Base-by-base conservation (phyloP, 345 rosid species). In the Bruguiera gymnorhiza region DNA sequence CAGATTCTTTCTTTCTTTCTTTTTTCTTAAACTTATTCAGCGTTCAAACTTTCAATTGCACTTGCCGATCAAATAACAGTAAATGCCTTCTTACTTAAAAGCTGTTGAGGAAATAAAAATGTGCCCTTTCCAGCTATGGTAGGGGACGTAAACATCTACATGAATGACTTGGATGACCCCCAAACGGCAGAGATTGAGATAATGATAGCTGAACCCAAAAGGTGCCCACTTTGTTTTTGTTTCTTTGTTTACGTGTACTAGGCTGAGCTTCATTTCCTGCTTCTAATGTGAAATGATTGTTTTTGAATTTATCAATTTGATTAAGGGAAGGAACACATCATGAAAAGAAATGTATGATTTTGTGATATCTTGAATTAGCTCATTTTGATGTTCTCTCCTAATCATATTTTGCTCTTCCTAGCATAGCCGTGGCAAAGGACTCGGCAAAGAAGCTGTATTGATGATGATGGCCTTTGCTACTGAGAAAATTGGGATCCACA, bases 371-470 rank as follows among this genome's bases (percentile, higher is more conserved):
- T 34, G 10, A 43, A 13, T 3, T 43, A 15, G 61, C 29, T 59
- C 6, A 34, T 69, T 62, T 66, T 27, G 19, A 2, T 69, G 59
- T 70, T 70, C 36, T 77, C 72, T 73, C 62, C 2, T 68, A 39
- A 68, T 34, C 37, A 7, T 34, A 27, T 69, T 65, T 74, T 72
- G 26, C 37, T 72, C 60, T 79, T 81, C 87, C 80, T 87, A 85
- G 88, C 81, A 68, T 83, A 92, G 99, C 82, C 98, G 89, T 70
- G 96, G 98, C 71, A 92, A 92, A 83, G 97, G 99, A 74, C 78
- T 95, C 46, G 96, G 96, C 67, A 90, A 95, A 86, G 99, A 86
- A 80, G 74, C 97, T 43, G 91, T 90, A 32, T 67, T 87, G 81
- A 80, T 85, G 83, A 95, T 95, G 98, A 92, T 92, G 98, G 90